These are phyloP conservation scores for Apiospora hydei DNA, from an alignment of 2,329 filamentous ascomycete species.

Conservation along the genomic window DNA sequence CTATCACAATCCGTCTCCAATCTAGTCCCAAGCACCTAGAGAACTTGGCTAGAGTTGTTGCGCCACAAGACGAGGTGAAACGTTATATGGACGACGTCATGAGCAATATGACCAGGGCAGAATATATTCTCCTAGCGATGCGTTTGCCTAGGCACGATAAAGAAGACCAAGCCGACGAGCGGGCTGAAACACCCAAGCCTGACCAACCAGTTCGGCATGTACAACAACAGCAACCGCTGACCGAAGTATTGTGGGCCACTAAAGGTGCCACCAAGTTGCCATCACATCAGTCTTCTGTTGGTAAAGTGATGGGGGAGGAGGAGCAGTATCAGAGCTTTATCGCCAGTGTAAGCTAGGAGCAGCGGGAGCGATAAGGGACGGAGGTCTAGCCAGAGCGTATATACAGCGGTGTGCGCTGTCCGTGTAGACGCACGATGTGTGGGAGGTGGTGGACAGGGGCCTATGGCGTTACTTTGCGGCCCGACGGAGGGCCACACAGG, in stretches of 20 bases:
- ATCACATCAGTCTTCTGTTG: conserved; percentile 32
- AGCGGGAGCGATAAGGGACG: conserved; percentile 24
- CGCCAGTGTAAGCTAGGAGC: conserved; percentile 44
- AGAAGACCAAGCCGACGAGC: conserved; percentile 42
- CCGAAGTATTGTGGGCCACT: conserved; percentile 45
- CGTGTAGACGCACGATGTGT: neutral
- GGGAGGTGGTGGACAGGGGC: neutral
- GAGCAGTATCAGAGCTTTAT: conserved; percentile 57
- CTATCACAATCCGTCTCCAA: conserved; percentile 69
- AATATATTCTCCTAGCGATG: conserved; percentile 73
- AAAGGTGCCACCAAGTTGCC: conserved; percentile 34
- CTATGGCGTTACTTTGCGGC: neutral
- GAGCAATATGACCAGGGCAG: conserved; percentile 72
- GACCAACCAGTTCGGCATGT: conserved; percentile 33
- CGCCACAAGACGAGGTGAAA: conserved; percentile 67
- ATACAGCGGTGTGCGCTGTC: too few species aligned
- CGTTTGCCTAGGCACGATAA: conserved; percentile 60
- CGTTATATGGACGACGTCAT: conserved; percentile 76
- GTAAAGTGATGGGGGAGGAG: conserved; percentile 47
- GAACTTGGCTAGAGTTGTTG: conserved; percentile 66
- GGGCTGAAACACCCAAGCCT: conserved; percentile 32
- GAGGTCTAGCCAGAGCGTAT: neutral
- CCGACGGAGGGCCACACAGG: neutral
- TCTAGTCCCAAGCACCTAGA: conserved; percentile 65
- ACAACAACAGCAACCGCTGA: conserved; percentile 29